These are phyloP conservation scores for Botrytis fabae DNA, from an alignment of 2,329 filamentous ascomycete species.

Conservation along the genomic window DNA sequence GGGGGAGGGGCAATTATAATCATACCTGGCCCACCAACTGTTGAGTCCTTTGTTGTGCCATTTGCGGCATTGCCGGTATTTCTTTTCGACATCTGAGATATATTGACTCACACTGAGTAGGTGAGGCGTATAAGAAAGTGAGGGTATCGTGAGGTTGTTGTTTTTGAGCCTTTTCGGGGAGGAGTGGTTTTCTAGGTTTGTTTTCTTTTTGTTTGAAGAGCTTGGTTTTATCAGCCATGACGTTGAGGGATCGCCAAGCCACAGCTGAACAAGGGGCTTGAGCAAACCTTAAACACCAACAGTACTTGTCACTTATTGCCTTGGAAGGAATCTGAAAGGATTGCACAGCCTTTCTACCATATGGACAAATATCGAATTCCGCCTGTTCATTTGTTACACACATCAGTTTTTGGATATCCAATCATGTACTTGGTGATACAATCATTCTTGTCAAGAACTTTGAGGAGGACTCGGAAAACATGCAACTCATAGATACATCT, in stretches of 20 bases:
- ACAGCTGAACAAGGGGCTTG: conserved; percentile 17
- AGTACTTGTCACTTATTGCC: conserved; percentile 7
- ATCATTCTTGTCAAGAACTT: not conserved
- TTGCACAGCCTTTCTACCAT: not conserved
- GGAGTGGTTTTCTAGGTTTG: conserved; percentile 11
- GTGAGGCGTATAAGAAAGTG: not conserved
- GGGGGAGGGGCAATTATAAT: conserved; percentile 23
- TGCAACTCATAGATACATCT: not conserved
- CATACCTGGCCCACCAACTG: conserved; percentile 48
- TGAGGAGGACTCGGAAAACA: not conserved
- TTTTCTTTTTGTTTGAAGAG: conserved; percentile 22
- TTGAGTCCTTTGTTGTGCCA: conserved; percentile 49
- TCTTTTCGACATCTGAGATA: conserved; percentile 61
- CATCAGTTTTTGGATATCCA: not conserved
- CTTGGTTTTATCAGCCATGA: conserved; percentile 22
- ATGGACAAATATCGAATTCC: not conserved
- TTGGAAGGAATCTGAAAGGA: not conserved
- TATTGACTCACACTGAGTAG: not conserved
- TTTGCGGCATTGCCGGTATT: conserved; percentile 51
- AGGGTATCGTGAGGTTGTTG: conserved; percentile 1
- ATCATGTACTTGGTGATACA: not conserved
- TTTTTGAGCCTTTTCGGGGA: conserved; percentile 2
- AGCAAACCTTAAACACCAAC: conserved; percentile 1
- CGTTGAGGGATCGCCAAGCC: conserved; percentile 22
- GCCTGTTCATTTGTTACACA: not conserved